Conservation (phyloP, 352 stramenopile species). For the Globisporangium echinulatum region DNA sequence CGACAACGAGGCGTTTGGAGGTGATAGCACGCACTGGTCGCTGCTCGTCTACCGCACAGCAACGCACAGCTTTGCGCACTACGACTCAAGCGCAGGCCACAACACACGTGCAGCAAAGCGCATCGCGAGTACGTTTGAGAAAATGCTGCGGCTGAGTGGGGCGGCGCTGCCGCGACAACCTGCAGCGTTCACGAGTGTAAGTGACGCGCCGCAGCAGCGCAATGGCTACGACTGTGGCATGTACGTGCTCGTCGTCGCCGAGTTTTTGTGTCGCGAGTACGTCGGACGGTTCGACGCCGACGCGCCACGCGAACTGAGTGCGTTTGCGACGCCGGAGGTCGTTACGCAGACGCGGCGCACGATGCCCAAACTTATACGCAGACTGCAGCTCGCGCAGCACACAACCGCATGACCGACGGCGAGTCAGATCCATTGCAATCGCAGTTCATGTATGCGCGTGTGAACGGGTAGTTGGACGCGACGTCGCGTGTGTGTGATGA, state of each 20-base stretch:
- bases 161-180: not conserved
- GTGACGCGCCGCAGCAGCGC: conserved; percentile 51
- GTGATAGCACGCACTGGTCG: conserved; percentile 69
- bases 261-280: conserved; percentile 45
- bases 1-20: conserved; percentile 52
- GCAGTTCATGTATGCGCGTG: too few relatives aligned
- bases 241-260: conserved; percentile 64
- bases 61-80: conserved; percentile 41
- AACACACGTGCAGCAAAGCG: conserved; percentile 46
- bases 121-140: conserved; percentile 34
- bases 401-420: too few relatives aligned
- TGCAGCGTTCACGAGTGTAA: conserved; percentile 22
- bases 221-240: conserved; percentile 82
- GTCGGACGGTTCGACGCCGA: not conserved
- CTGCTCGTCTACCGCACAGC: conserved; percentile 40
- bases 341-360: conserved; percentile 38
- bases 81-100: conserved; percentile 61
- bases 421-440: too few relatives aligned
- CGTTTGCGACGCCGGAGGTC: conserved; percentile 41
- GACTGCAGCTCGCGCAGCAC: conserved; percentile 14
- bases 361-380: conserved; percentile 40
- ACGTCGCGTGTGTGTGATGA: too few relatives aligned
- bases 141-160: conserved; percentile 21
- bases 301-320: conserved; percentile 15
- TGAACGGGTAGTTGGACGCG: too few relatives aligned